Conservation (phyloP, 2,329 filamentous ascomycete genomes). For the Talaromyces sp. region DNA sequence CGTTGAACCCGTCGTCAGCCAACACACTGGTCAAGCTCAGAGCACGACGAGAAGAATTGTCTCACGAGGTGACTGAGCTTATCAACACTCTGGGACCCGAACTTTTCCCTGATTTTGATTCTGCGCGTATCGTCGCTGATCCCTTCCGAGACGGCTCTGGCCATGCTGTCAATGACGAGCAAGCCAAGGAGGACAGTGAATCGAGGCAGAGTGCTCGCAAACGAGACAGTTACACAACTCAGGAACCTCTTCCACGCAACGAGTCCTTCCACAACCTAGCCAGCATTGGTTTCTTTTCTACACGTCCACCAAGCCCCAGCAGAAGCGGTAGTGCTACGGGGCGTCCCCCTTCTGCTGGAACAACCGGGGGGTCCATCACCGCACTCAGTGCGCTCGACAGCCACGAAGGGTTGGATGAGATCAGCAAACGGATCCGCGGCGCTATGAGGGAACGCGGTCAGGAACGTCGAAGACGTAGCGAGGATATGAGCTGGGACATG, state of each 20-base stretch:
- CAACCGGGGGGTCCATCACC: conserved; percentile 59
- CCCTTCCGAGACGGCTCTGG: conserved; percentile 38
- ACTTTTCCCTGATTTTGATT: conserved; percentile 93
- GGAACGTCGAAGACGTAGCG: conserved; percentile 48
- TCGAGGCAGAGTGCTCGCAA: conserved; percentile 15
- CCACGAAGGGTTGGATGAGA: conserved; percentile 70
- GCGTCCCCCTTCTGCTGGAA: conserved; percentile 61
- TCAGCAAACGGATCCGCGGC: conserved; percentile 74
- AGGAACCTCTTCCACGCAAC: conserved; percentile 66
- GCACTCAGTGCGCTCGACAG: conserved; percentile 63
- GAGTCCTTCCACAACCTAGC: conserved; percentile 92
- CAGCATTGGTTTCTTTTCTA: conserved; percentile 83
- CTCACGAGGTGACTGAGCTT: conserved; percentile 75
- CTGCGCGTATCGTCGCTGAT: conserved; percentile 59
- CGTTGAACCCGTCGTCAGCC: conserved; percentile 74
- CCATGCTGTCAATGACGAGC: conserved; percentile 13
- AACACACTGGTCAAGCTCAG: conserved; percentile 79
- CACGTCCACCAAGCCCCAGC: conserved; percentile 74
- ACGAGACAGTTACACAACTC: conserved; percentile 19
- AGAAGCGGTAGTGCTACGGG: conserved; percentile 66
- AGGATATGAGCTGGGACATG: conserved; percentile 37
- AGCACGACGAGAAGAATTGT: conserved; percentile 64
- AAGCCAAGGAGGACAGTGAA: conserved; percentile 12
- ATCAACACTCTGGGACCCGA: conserved; percentile 96
- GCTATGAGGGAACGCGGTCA: conserved; percentile 77